A percentile compares a stretch with the other conserved stretches of the same genome.
Evolutionary conservation across 1,284 basidiomycete species (phyloP).

Genomic region (Bondarzewia mesenterica): DNA sequence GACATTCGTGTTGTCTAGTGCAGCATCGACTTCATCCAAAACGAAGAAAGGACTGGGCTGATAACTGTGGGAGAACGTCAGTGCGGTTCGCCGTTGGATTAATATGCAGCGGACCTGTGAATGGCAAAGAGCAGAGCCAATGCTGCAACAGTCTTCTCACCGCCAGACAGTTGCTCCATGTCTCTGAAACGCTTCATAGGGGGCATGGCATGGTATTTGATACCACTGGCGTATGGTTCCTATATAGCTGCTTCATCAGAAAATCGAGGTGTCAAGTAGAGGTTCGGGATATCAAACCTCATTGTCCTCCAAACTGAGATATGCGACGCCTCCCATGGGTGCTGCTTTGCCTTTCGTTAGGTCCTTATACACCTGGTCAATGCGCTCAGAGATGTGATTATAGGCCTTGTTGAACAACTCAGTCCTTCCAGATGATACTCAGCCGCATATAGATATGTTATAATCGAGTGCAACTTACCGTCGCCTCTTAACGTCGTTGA

Average conservation of each 20-base stretch:
- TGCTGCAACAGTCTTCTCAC: slow-evolving; percentile 98
- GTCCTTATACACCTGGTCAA: slow-evolving; percentile 97
- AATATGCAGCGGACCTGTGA: slow-evolving; percentile 54
- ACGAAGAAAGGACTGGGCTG: slow-evolving; percentile 99
- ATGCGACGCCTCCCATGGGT: slow-evolving; percentile 94
- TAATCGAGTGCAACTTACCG: slow-evolving; percentile 36
- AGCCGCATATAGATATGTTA: not conserved
- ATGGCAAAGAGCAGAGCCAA: slow-evolving; percentile 94
- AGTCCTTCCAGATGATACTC: slow-evolving; percentile 30
- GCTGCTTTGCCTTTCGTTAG: slow-evolving; percentile 91
- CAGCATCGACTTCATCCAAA: slow-evolving; percentile 96
- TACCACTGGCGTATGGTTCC: slow-evolving; percentile 94
- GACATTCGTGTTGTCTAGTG: slow-evolving; percentile 93
- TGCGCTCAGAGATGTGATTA: slow-evolving; percentile 89
- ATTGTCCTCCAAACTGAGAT: slow-evolving; percentile 90
- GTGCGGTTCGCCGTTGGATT: slow-evolving; percentile 6
- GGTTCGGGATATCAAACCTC: slow-evolving; percentile 57
- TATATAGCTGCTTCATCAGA: slow-evolving; percentile 22
- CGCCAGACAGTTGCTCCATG: slow-evolving; percentile 97
- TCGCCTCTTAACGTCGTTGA: slow-evolving; percentile 80
- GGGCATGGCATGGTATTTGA: slow-evolving; percentile 99
- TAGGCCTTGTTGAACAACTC: slow-evolving; percentile 96
- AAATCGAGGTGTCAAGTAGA: not conserved
- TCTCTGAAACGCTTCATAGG: slow-evolving; percentile 99
- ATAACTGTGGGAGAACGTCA: slow-evolving; percentile 45